A percentile compares a stretch with the other conserved stretches of the same genome.
phyloP scores from a whole-genome alignment of 306 rosid genomes.

The Cucurbita pepo region DNA sequence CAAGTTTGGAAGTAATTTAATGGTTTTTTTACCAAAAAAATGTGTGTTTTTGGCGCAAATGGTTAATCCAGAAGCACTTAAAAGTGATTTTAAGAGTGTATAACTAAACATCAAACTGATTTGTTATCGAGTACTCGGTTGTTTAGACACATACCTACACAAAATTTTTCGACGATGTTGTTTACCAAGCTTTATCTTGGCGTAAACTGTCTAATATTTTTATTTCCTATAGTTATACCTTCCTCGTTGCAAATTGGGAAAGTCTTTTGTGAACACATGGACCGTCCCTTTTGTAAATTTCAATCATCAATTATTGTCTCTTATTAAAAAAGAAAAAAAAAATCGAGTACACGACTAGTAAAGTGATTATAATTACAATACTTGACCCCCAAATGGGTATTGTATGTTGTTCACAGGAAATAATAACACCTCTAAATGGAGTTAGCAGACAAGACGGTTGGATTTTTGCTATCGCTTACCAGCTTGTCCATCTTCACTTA shows the following conservation, averaged over 20 bases:
- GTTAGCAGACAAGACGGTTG: constrained; percentile 71
- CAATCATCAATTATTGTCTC: too few relatives aligned
- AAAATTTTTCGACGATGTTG: too few relatives aligned
- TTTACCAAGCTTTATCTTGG: too few relatives aligned
- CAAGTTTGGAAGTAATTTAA: neutral
- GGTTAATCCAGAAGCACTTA: neutral
- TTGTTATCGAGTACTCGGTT: neutral
- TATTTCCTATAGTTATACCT: too few relatives aligned
- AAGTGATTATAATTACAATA: neutral
- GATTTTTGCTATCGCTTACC: constrained; percentile 50
- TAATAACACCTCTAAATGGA: constrained; percentile 41
- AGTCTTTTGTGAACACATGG: too few relatives aligned
- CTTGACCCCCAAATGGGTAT: neutral
- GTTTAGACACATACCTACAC: too few relatives aligned
- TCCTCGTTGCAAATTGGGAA: too few relatives aligned
- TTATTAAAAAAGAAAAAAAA: too few relatives aligned
- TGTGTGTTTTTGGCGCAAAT: neutral
- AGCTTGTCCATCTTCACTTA: constrained; percentile 77
- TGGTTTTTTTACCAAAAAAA: neutral
- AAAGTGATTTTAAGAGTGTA: neutral
- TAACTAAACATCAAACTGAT: neutral
- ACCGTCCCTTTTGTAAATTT: too few relatives aligned
- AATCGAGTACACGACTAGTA: too few relatives aligned
- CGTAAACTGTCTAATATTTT: too few relatives aligned
- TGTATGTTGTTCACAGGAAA: constrained; percentile 21